A percentile compares a stretch with the other conserved stretches of the same genome.
These are phyloP conservation scores for Euphorbia celastroides DNA, from an alignment of 441 rosid species.

Conservation along the genomic window DNA sequence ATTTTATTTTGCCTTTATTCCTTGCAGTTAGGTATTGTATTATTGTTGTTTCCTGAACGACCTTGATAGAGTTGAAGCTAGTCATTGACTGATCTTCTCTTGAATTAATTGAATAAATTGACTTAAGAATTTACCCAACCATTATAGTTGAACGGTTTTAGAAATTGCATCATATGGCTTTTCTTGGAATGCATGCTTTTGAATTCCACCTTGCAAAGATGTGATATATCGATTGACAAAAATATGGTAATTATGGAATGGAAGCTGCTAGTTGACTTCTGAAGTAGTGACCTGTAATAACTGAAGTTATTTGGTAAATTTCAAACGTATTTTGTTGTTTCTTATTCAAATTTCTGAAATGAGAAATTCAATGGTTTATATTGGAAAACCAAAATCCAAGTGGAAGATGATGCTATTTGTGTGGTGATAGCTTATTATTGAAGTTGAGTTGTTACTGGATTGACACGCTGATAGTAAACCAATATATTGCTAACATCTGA, in stretches of 20 bases:
- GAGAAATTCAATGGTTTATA: neutral
- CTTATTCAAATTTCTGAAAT: neutral
- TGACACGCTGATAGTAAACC: neutral
- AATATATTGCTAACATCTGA: neutral
- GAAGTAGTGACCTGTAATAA: slow-evolving; percentile 1
- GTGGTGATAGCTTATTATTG: neutral
- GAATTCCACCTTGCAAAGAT: too few species aligned
- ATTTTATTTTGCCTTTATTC: neutral
- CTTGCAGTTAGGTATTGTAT: neutral
- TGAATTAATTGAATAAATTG: neutral
- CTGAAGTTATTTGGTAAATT: neutral
- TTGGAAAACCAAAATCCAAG: neutral
- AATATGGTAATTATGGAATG: neutral
- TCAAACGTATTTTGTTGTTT: neutral
- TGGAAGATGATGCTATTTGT: neutral
- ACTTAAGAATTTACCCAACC: neutral
- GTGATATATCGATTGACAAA: neutral
- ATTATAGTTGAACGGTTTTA: too few species aligned
- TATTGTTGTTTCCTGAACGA: neutral
- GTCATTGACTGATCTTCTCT: slow-evolving; percentile 2
- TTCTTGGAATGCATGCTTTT: neutral
- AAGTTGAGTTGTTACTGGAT: neutral
- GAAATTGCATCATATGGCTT: neutral
- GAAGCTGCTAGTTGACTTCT: neutral
- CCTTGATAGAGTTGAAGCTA: neutral